These are phyloP conservation scores for Blastocystis sp. DNA, from an alignment of 352 stramenopile genomes.

Conservation along the genomic window DNA sequence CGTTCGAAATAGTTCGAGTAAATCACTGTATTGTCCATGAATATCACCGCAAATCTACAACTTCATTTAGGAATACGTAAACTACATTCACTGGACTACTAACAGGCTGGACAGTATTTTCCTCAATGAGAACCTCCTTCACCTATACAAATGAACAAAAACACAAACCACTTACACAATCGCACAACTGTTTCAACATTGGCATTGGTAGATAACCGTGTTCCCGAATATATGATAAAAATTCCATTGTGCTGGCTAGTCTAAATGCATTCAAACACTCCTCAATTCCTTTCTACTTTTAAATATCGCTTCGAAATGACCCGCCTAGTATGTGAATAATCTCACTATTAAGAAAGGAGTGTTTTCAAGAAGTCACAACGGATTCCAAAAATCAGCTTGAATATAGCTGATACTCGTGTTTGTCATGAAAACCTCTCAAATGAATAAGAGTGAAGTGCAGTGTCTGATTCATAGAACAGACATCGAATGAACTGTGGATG, in stretches of 20 bases:
- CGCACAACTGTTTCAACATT: conserved; percentile 62
- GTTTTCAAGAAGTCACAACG: too few relatives aligned
- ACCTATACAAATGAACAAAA: conserved; percentile 16
- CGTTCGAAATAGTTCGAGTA: conserved; percentile 74
- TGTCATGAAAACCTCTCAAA: too few relatives aligned
- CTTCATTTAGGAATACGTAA: background rate
- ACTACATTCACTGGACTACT: conserved; percentile 81
- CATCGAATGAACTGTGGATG: too few relatives aligned
- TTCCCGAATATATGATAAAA: conserved; percentile 66
- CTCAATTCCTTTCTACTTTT: too few relatives aligned
- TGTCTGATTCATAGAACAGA: too few relatives aligned
- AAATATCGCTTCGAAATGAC: too few relatives aligned
- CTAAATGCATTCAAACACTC: background rate
- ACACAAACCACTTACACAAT: background rate
- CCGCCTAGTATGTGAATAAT: too few relatives aligned
- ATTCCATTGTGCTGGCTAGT: conserved; percentile 43
- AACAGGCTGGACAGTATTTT: conserved; percentile 78
- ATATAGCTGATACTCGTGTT: too few relatives aligned
- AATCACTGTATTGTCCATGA: conserved; percentile 76
- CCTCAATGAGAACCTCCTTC: conserved; percentile 65
- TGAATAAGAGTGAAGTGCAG: too few relatives aligned
- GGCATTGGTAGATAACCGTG: conserved; percentile 50
- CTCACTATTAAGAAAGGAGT: too few relatives aligned
- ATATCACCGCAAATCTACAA: conserved; percentile 73
- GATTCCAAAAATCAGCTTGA: too few relatives aligned